These are phyloP conservation scores for Tetracladium maxilliforme DNA, from an alignment of 2,329 filamentous ascomycete species.

Conservation along the genomic window DNA sequence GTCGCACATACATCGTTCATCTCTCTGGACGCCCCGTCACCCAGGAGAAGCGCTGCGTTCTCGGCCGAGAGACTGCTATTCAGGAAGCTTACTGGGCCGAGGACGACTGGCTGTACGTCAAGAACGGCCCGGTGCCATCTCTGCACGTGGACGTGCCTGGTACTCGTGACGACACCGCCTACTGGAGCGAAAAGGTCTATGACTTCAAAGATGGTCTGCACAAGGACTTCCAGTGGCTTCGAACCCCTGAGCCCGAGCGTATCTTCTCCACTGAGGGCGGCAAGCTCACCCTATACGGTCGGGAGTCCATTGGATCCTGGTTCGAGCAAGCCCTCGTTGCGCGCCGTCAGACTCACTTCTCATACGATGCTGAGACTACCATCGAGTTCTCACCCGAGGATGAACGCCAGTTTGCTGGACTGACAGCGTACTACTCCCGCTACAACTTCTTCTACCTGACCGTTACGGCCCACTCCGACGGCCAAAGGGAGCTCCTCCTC, in stretches of 20 bases:
- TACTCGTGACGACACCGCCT: constrained; percentile 26
- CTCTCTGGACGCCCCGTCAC: constrained; percentile 33
- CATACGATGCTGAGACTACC: constrained; percentile 42
- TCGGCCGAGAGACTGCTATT: constrained; percentile 40
- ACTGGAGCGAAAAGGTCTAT: constrained; percentile 34
- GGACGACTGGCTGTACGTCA: constrained; percentile 48
- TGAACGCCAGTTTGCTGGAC: constrained; percentile 44
- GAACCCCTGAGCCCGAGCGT: constrained; percentile 37
- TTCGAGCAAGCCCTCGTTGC: constrained; percentile 42
- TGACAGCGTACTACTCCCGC: constrained; percentile 47
- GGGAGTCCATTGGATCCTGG: constrained; percentile 40
- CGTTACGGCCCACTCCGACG: constrained; percentile 38
- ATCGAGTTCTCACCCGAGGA: constrained; percentile 37
- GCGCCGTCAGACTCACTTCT: constrained; percentile 41
- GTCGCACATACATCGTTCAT: constrained; percentile 37
- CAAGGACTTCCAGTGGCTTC: constrained; percentile 41
- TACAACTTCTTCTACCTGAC: constrained; percentile 52
- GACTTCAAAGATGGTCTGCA: constrained; percentile 28
- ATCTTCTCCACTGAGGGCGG: constrained; percentile 26
- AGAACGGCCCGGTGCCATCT: constrained; percentile 38
- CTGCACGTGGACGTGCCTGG: constrained; percentile 35
- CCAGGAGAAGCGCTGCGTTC: constrained; percentile 33
- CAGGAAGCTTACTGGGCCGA: constrained; percentile 43
- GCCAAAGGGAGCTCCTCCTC: constrained; percentile 40
- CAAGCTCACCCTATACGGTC: constrained; percentile 30